Evolutionary conservation across 257 asterid species (phyloP).

Genomic region (Scutellaria barbata): DNA sequence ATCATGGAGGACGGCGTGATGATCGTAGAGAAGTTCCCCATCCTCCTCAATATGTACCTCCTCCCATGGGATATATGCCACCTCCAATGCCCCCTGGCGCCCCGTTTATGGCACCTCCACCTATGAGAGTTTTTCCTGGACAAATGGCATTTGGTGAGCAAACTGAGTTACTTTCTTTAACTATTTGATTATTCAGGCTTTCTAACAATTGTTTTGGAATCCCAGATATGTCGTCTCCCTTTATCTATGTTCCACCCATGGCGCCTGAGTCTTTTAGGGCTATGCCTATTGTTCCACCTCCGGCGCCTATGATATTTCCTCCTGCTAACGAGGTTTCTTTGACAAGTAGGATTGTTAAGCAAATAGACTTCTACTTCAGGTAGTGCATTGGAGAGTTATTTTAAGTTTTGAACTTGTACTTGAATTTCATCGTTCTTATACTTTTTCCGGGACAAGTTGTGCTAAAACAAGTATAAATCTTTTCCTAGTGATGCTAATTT

Average conservation of each 20-base stretch:
- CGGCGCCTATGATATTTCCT: conserved; percentile 50
- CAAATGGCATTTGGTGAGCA: conserved; percentile 73
- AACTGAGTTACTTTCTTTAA: conserved; percentile 7
- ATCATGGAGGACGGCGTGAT: conserved; percentile 73
- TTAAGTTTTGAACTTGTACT: neutral
- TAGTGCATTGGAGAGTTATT: conserved; percentile 32
- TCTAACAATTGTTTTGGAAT: conserved; percentile 28
- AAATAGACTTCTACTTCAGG: conserved; percentile 93
- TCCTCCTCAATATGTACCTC: conserved; percentile 55
- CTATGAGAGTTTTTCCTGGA: conserved; percentile 55
- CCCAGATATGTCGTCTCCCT: conserved; percentile 66
- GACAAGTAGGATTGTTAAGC: conserved; percentile 57
- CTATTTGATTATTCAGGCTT: conserved; percentile 12
- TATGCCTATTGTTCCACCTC: conserved; percentile 56
- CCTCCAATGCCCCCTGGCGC: conserved; percentile 64
- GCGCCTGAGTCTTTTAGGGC: conserved; percentile 62
- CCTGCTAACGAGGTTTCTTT: conserved; percentile 48
- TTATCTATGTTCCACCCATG: conserved; percentile 52
- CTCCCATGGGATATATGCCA: conserved; percentile 59
- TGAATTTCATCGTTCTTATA: neutral
- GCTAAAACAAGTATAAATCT: conserved; percentile 27
- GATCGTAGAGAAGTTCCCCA: conserved; percentile 70
- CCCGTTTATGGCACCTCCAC: conserved; percentile 57
- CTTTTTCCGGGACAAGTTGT: conserved; percentile 1
- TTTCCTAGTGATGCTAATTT: conserved; percentile 72